Conservation (phyloP, 805 yeast species). For the Saccharomyces paradoxus region DNA sequence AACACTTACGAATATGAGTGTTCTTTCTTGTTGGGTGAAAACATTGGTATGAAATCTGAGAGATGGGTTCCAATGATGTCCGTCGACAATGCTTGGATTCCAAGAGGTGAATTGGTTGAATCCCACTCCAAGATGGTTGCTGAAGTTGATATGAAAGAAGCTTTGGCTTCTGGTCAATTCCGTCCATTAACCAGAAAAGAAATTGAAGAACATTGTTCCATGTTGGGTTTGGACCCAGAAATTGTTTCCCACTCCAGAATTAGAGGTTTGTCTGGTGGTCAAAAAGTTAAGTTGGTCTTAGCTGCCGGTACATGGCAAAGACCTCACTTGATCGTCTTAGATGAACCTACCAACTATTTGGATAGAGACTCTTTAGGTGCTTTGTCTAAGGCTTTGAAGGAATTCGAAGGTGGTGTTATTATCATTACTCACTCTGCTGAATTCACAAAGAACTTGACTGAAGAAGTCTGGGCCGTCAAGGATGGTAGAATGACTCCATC, state of each 20-base stretch:
- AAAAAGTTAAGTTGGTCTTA: slow-evolving; percentile 97
- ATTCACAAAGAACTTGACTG: slow-evolving; percentile 98
- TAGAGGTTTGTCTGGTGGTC: slow-evolving; percentile 99
- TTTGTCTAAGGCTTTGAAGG: slow-evolving; percentile 96
- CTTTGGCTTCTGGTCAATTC: slow-evolving; percentile 99
- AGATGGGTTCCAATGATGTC: slow-evolving; percentile 99
- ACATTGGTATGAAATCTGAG: slow-evolving; percentile 97
- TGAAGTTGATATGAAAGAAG: slow-evolving; percentile 99
- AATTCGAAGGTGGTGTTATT: slow-evolving; percentile 99
- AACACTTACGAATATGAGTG: slow-evolving; percentile 99
- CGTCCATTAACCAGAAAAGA: slow-evolving; percentile 99
- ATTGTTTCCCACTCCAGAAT: slow-evolving; percentile 99
- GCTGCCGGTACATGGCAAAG: slow-evolving; percentile 99
- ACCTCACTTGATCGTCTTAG: slow-evolving; percentile 98
- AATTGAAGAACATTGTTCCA: slow-evolving; percentile 96
- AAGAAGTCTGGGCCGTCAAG: slow-evolving; percentile 99
- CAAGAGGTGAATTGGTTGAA: slow-evolving; percentile 96
- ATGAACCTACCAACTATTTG: slow-evolving; percentile 98
- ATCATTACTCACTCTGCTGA: slow-evolving; percentile 99
- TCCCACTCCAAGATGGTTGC: slow-evolving; percentile 99
- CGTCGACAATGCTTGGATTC: slow-evolving; percentile 99
- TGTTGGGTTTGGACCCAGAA: slow-evolving; percentile 98
- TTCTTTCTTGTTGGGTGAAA: slow-evolving; percentile 95
- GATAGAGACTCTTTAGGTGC: slow-evolving; percentile 99
- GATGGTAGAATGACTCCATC: slow-evolving; percentile 99